A percentile compares a stretch with the other conserved stretches of the same genome.
phyloP scores from a whole-genome alignment of 257 asterid genomes.

The Coffea eugenioides region DNA sequence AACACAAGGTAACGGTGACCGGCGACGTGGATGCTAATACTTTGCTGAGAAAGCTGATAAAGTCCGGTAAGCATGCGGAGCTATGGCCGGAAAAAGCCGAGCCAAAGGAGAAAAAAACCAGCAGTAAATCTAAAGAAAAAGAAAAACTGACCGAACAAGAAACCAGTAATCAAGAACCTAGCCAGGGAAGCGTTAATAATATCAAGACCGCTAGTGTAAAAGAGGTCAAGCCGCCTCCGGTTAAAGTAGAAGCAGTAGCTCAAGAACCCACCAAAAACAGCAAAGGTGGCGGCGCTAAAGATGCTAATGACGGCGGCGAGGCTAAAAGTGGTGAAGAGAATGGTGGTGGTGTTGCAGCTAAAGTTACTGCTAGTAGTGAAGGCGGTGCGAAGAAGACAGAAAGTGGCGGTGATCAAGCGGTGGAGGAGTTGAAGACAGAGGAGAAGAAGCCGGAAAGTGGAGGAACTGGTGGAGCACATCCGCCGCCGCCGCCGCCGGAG shows the following conservation, averaged over 20 bases:
- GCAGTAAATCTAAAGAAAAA: slow-evolving; percentile 11
- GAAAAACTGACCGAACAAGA: slow-evolving; percentile 25
- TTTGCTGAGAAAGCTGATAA: slow-evolving; percentile 38
- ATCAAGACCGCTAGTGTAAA: slow-evolving; percentile 7
- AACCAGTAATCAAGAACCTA: background rate
- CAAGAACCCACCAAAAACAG: slow-evolving; percentile 6
- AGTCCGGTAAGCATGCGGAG: slow-evolving; percentile 62
- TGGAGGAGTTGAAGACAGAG: slow-evolving; percentile 22
- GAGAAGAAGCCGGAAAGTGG: slow-evolving; percentile 36
- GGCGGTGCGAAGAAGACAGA: slow-evolving; percentile 8
- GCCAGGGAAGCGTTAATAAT: slow-evolving; percentile 6
- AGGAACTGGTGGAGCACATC: slow-evolving; percentile 1
- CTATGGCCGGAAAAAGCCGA: slow-evolving; percentile 45
- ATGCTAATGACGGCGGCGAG: background rate
- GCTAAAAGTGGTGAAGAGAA: slow-evolving; percentile 17
- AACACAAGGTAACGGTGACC: slow-evolving; percentile 54
- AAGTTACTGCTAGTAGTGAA: slow-evolving; percentile 8
- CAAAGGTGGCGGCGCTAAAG: background rate
- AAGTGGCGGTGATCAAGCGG: slow-evolving; percentile 10
- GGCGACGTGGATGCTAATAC: slow-evolving; percentile 47
- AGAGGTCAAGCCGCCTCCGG: slow-evolving; percentile 17
- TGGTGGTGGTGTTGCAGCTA: slow-evolving; percentile 11
- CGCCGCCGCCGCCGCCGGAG: slow-evolving; percentile 24
- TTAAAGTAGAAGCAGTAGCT: slow-evolving; percentile 11
- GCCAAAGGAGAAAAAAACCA: slow-evolving; percentile 19